A percentile compares a stretch with the other conserved stretches of the same genome.
Conservation (phyloP, 805 yeast genomes). For the Yarrowia sp. region DNA sequence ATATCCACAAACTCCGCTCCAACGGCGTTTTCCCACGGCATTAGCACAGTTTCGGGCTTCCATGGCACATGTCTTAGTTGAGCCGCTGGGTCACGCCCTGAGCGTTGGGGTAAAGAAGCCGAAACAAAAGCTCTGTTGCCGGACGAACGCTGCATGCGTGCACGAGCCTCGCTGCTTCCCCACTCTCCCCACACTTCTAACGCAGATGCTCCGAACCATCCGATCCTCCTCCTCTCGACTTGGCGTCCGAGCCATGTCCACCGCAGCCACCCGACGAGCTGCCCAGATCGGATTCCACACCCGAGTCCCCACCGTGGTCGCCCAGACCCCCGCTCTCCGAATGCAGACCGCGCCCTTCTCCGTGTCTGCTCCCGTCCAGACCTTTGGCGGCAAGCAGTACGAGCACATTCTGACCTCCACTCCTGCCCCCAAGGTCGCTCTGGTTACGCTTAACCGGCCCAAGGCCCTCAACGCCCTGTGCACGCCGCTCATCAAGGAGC, state of each 20-base stretch:
- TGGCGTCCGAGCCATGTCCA: slow-evolving; percentile 26
- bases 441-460: slow-evolving; percentile 46
- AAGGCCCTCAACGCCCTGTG: slow-evolving; percentile 47
- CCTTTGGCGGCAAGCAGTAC: slow-evolving; percentile 31
- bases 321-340: not conserved
- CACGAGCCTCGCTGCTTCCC: no score
- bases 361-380: slow-evolving; percentile 6
- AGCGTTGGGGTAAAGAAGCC: no score
- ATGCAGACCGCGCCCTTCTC: slow-evolving; percentile 12
- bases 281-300: slow-evolving; percentile 24
- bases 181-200: slow-evolving; percentile 14
- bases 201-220: slow-evolving; percentile 20
- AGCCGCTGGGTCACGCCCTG: not conserved
- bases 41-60: no score
- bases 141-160: no score
- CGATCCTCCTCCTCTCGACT: slow-evolving; percentile 23
- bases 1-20: not conserved
- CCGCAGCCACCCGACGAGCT: slow-evolving; percentile 21
- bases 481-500: slow-evolving; percentile 41
- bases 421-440: slow-evolving; percentile 43
- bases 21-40: not conserved
- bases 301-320: slow-evolving; percentile 3
- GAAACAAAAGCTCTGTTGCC: no score
- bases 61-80: not conserved
- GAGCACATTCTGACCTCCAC: slow-evolving; percentile 43